These are phyloP conservation scores for Talaromyces stipitatus DNA, from an alignment of 495 filamentous ascomycete species.

Conservation along the genomic window DNA sequence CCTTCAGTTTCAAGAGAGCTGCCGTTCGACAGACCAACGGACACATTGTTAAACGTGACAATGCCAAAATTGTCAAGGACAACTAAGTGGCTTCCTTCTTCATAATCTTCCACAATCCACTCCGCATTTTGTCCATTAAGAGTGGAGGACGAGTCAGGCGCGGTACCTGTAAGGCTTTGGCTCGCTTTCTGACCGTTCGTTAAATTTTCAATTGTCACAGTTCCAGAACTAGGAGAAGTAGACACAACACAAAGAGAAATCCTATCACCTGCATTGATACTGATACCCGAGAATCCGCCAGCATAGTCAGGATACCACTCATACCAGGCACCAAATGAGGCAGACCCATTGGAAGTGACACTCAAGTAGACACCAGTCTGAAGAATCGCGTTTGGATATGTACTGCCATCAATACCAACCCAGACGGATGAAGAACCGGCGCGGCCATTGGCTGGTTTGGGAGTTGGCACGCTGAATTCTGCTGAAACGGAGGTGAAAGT, in stretches of 20 bases:
- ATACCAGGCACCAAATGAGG: slow-evolving; percentile 51
- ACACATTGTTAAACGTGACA: no score
- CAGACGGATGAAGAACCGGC: slow-evolving; percentile 43
- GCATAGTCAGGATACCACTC: slow-evolving; percentile 56
- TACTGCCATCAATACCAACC: slow-evolving; percentile 57
- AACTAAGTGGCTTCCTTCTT: no score
- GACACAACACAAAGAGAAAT: slow-evolving; percentile 46
- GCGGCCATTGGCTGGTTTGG: slow-evolving; percentile 32
- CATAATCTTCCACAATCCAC: no score
- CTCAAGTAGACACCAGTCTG: slow-evolving; percentile 56
- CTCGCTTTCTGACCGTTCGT: no score
- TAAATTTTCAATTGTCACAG: no score
- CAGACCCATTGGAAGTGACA: slow-evolving; percentile 21
- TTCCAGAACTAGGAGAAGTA: no score
- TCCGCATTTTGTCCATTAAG: no score
- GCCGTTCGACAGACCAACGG: no score
- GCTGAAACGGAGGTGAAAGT: slow-evolving; percentile 46
- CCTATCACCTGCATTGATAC: slow-evolving; percentile 44
- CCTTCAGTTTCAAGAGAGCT: no score
- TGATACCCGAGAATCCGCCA: slow-evolving; percentile 45
- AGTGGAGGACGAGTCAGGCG: no score
- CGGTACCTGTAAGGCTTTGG: no score
- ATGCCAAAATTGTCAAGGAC: no score
- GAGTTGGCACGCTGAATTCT: slow-evolving; percentile 47
- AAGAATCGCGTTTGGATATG: slow-evolving; percentile 48